Base-by-base conservation (phyloP, 1,284 basidiomycete species). In the Moniliella sp. region DNA sequence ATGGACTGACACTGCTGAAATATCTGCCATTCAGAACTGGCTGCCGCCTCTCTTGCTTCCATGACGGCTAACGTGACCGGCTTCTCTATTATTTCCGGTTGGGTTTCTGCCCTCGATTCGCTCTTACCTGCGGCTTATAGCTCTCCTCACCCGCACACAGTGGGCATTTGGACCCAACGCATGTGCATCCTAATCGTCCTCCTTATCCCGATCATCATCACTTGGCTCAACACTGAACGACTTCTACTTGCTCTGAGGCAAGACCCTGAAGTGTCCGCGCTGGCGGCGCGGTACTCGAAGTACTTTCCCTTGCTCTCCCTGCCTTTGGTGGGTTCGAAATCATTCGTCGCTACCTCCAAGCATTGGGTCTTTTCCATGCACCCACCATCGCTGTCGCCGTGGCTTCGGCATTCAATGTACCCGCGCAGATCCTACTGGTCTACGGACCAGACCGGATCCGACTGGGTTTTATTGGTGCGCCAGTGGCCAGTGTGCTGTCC, bases 41-140 rank as follows among this genome's bases (percentile, higher is more conserved):
- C 54, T 8, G 48, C 54, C 7, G 49, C 52, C 7, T 50, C 49
- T 15, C 42, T 57, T 4, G 45, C 52, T 14, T 46, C 42, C 26
- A 57, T 57, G 50, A 57, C 54, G n/a, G 54, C 54, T 23, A 55
- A 55, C 33, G 54, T 57, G 13, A 51, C 51, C 2, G 54, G 52
- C 28, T 57, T 42, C 35, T 48, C 46, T 18, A 40, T 57, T 18
- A 37, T 57, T n/a, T 46, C 45, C 25, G 83, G 83, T 7, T 74
- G 88, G 46, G 67, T 74, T 10, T 76, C 74, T 35, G 76, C 80
- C 0, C 36, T 93, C 15, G 84, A 93, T 50, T 83, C 84, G 0
- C 69, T 91, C 49, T 68, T 93, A 0, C 84, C 84, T 0, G 71
- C 77, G 14, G 81, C 84, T 2, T 93, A 82, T 78, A 86, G 83